phyloP scores from a whole-genome alignment of 495 filamentous ascomycete species.

The Daldinia caldariorum region DNA sequence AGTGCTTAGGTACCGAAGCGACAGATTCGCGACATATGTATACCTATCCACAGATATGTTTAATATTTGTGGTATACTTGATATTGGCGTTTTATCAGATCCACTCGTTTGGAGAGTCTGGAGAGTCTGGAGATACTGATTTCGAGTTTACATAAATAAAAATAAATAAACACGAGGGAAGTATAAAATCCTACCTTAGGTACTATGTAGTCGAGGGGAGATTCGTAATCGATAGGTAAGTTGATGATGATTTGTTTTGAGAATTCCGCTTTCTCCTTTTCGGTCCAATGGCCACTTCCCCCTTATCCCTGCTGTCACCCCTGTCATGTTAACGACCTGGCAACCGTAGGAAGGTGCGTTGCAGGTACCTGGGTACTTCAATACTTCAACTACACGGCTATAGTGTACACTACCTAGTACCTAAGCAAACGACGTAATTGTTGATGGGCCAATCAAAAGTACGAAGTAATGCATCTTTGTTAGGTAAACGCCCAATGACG shows the following conservation, averaged over 20 bases:
- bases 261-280: conserved; percentile 20
- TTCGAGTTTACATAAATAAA: not conserved
- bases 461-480: not conserved
- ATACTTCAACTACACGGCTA: no score
- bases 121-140: not conserved
- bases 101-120: not conserved
- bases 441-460: conserved; percentile 25
- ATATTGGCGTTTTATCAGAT: not conserved
- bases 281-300: conserved; percentile 6
- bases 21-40: conserved; percentile 6
- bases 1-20: conserved; percentile 4
- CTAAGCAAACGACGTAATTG: conserved; percentile 25
- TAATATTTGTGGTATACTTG: not conserved
- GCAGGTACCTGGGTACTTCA: conserved; percentile 9
- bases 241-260: conserved; percentile 34
- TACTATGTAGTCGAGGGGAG: conserved; percentile 1
- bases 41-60: not conserved
- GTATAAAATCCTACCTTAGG: not conserved
- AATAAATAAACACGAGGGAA: not conserved
- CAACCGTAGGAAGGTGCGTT: conserved; percentile 22
- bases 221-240: conserved; percentile 31
- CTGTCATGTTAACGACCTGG: conserved; percentile 35
- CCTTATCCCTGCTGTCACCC: conserved; percentile 35
- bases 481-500: conserved; percentile 2
- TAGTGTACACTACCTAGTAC: no score